Evolutionary conservation across 495 filamentous ascomycete species (phyloP).

Genomic region (Massariosphaeria phaeospora): DNA sequence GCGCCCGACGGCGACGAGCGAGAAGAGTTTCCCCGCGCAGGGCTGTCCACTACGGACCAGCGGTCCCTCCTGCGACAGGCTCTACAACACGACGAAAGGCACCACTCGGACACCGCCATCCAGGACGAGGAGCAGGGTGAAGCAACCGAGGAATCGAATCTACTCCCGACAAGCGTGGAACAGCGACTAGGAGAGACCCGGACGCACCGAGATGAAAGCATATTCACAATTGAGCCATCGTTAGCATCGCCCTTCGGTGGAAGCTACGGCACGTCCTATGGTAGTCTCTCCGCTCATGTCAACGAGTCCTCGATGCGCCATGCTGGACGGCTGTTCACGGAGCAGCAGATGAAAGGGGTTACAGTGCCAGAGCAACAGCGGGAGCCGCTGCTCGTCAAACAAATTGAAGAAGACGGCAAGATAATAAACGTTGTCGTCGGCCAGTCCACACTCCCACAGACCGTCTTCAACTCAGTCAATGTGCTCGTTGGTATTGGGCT

Average conservation of each 20-base stretch:
- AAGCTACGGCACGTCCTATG: conserved; percentile 72
- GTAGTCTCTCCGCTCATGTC: conserved; percentile 63
- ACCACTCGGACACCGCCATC: conserved; percentile 23
- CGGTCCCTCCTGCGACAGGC: conserved; percentile 48
- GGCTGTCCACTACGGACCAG: conserved; percentile 36
- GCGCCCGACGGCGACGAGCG: conserved; percentile 52
- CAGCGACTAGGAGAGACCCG: conserved; percentile 12
- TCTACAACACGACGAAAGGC: conserved; percentile 38
- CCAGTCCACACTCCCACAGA: conserved; percentile 90
- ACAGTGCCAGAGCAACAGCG: conserved; percentile 58
- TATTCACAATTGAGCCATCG: conserved; percentile 60
- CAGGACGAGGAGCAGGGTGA: conserved; percentile 30
- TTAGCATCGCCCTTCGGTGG: conserved; percentile 61
- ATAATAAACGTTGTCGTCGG: conserved; percentile 77
- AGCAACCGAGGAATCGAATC: conserved; percentile 19
- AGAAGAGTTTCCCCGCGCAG: conserved; percentile 30
- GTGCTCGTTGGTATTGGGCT: conserved; percentile 89
- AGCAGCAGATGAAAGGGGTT: conserved; percentile 56
- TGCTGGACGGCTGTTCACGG: conserved; percentile 64
- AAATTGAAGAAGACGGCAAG: conserved; percentile 79
- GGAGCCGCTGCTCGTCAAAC: conserved; percentile 76
- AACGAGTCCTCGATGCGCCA: conserved; percentile 65
- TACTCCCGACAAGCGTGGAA: conserved; percentile 18
- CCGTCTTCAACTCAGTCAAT: conserved; percentile 94
- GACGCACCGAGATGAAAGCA: conserved; percentile 41